Evolutionary conservation across 345 rosid species (phyloP).

Genomic region (Nasturtium officinale): DNA sequence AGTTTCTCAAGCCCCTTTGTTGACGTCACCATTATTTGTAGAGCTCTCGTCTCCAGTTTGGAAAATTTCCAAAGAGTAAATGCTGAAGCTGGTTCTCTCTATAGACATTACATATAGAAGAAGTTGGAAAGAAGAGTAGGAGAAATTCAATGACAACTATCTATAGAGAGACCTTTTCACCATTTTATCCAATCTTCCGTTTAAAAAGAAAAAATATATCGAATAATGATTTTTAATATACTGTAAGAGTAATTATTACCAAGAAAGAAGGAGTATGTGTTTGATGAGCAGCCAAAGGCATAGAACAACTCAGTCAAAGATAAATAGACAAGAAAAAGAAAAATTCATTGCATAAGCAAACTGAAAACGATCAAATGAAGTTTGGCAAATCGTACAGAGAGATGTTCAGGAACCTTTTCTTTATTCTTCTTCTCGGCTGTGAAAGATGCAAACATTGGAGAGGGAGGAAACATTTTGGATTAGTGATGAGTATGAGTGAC

Average conservation of each 20-base stretch:
- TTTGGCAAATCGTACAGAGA: constrained; percentile 31
- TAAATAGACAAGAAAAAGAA: neutral
- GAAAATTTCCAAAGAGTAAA: neutral
- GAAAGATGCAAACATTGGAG: constrained; percentile 31
- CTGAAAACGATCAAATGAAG: constrained; percentile 15
- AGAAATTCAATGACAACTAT: constrained; percentile 32
- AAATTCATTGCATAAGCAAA: constrained; percentile 25
- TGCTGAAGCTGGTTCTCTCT: constrained; percentile 13
- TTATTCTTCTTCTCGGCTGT: constrained; percentile 30
- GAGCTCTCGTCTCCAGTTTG: constrained; percentile 30
- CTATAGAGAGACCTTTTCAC: neutral
- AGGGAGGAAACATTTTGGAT: neutral
- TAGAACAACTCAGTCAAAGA: constrained; percentile 23
- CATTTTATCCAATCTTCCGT: constrained; percentile 18
- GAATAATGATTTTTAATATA: neutral
- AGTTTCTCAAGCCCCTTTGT: constrained; percentile 31
- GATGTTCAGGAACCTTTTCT: constrained; percentile 31
- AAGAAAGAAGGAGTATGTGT: constrained; percentile 22
- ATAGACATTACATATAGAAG: constrained; percentile 17
- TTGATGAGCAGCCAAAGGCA: constrained; percentile 26
- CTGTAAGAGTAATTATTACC: constrained; percentile 21
- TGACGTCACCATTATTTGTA: constrained; percentile 30
- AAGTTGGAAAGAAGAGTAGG: constrained; percentile 29
- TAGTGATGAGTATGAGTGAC: constrained; percentile 51
- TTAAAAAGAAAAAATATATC: neutral